Conservation (phyloP, 768 basidiomycete species). For the Boletus reticuloceps region DNA sequence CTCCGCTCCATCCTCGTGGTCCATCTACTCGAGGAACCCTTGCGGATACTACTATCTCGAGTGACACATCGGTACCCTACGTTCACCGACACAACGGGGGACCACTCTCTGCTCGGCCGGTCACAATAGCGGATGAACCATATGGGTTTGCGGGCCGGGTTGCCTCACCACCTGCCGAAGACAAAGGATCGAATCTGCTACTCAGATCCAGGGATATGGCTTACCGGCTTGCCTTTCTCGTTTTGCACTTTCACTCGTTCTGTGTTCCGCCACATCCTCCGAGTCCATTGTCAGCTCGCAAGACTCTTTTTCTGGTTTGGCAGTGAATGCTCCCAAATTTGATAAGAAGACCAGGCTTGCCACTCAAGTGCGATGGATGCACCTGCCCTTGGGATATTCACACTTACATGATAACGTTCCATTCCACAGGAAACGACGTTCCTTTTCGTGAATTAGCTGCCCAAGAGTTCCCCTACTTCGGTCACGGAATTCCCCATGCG, state of each 20-base stretch:
- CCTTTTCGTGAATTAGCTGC: not conserved
- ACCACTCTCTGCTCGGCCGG: not conserved
- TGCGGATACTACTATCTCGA: no score
- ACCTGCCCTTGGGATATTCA: not conserved
- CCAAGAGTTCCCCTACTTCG: not conserved
- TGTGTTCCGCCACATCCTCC: no score
- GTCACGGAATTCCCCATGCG: not conserved
- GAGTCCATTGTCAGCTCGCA: no score
- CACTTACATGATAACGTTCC: not conserved
- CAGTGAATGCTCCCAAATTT: no score
- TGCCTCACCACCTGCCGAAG: not conserved
- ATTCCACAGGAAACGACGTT: constrained; percentile 8
- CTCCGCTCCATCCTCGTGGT: no score
- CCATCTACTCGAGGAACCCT: no score
- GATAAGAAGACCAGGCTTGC: not conserved
- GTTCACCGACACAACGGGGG: no score
- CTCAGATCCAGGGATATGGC: not conserved
- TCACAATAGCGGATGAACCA: not conserved
- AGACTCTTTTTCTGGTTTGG: no score
- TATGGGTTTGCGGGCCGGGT: no score
- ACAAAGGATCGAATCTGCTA: not conserved
- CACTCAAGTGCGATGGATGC: not conserved
- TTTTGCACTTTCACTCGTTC: not conserved
- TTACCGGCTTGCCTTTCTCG: not conserved
- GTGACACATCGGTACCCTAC: no score